phyloP scores from a whole-genome alignment of 2,329 filamentous ascomycete species.

The Alternaria burnsii region DNA sequence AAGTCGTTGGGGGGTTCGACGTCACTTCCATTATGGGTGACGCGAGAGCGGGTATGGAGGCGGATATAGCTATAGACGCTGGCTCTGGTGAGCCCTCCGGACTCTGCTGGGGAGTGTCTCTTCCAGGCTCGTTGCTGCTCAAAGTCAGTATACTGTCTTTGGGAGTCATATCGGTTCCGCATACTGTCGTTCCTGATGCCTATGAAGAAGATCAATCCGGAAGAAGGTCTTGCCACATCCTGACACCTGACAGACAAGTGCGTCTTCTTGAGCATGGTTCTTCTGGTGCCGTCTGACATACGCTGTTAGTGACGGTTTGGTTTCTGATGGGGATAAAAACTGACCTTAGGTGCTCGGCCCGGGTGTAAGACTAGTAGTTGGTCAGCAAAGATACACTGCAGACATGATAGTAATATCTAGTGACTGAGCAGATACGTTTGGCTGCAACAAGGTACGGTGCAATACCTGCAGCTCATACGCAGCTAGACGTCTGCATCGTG shows the following conservation, averaged over 20 bases:
- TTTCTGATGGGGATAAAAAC: neutral
- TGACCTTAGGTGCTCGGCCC: conserved; percentile 58
- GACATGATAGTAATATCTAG: neutral
- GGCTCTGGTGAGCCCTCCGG: conserved; percentile 36
- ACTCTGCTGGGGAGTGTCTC: conserved; percentile 36
- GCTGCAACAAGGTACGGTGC: neutral
- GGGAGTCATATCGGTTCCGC: conserved; percentile 19
- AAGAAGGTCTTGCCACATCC: conserved; percentile 56
- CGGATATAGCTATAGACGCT: conserved; percentile 18
- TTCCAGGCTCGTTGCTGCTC: conserved; percentile 39
- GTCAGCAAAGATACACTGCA: conserved; percentile 28
- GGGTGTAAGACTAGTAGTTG: conserved; percentile 55
- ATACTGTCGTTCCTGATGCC: conserved; percentile 58
- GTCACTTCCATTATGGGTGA: conserved; percentile 24
- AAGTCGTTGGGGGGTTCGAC: conserved; percentile 22
- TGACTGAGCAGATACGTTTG: neutral
- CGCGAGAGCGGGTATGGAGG: conserved; percentile 24
- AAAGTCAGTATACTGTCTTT: conserved; percentile 23
- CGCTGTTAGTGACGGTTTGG: conserved; percentile 13
- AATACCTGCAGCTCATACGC: conserved; percentile 1
- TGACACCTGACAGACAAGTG: conserved; percentile 52
- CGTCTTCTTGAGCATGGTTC: conserved; percentile 55
- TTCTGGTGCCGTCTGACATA: conserved; percentile 55
- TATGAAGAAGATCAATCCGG: conserved; percentile 55
- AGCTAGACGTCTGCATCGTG: conserved; percentile 7